These are phyloP conservation scores for Geotrichum aggregatum DNA, from an alignment of 1,139 yeast species.

Conservation along the genomic window DNA sequence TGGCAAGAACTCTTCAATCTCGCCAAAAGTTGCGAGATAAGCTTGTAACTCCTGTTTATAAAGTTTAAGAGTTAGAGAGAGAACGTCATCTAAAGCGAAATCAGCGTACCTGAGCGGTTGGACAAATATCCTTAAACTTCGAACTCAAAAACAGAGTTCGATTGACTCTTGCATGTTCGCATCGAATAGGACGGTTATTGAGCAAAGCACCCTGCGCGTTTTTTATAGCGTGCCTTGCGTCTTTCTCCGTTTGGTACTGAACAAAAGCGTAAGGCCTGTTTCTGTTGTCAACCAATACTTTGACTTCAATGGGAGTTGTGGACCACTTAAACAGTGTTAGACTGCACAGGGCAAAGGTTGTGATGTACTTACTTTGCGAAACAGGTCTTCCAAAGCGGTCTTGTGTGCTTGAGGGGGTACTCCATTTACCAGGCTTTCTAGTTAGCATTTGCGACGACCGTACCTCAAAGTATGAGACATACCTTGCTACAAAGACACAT, in stretches of 20 bases:
- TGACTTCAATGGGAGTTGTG: conserved; percentile 45
- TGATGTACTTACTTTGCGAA: conserved; percentile 37
- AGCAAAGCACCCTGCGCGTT: conserved; percentile 65
- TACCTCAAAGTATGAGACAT: conserved; percentile 4
- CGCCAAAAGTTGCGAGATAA: conserved; percentile 57
- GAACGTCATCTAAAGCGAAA: neutral
- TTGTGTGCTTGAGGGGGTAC: conserved; percentile 20
- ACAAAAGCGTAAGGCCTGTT: conserved; percentile 94
- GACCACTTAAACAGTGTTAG: conserved; percentile 36
- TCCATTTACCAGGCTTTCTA: conserved; percentile 21
- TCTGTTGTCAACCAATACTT: conserved; percentile 75
- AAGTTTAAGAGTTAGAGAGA: no score
- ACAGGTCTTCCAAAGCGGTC: conserved; percentile 52
- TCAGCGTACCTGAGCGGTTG: conserved; percentile 11
- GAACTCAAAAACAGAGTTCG: conserved; percentile 58
- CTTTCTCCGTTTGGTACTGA: conserved; percentile 68
- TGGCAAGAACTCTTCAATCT: conserved; percentile 58
- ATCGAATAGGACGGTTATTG: conserved; percentile 72
- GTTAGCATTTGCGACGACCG: no score
- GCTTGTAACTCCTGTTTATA: conserved; percentile 41
- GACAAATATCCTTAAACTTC: conserved; percentile 12
- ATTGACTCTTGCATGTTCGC: conserved; percentile 89
- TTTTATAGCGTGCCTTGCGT: conserved; percentile 63
- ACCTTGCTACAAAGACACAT: conserved; percentile 77
- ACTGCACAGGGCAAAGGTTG: neutral